These are phyloP conservation scores for Fusarium sacchari DNA, from an alignment of 2,329 filamentous ascomycete species.

Conservation along the genomic window DNA sequence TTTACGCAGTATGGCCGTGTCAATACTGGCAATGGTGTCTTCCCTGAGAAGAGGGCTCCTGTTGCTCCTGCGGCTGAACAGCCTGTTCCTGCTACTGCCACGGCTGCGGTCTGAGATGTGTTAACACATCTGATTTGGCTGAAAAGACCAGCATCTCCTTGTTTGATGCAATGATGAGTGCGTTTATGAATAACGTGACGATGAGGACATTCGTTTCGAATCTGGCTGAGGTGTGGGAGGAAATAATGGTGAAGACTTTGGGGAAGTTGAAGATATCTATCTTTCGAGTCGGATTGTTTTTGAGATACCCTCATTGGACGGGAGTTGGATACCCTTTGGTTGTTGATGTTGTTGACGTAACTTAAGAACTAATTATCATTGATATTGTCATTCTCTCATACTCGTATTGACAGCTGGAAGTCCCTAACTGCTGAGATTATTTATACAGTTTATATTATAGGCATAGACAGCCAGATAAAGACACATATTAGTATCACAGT, in stretches of 20 bases:
- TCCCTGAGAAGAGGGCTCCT: constrained; percentile 56
- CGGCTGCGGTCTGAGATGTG: constrained; percentile 21
- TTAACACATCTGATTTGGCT: not conserved
- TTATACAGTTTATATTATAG: not conserved
- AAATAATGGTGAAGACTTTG: not conserved
- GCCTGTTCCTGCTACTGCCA: constrained; percentile 9
- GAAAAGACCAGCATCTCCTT: not conserved
- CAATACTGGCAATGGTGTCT: constrained; percentile 50
- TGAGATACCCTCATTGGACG: constrained; percentile 39
- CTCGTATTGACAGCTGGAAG: not conserved
- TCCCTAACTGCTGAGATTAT: not conserved
- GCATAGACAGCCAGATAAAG: not conserved
- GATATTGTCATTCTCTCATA: not conserved
- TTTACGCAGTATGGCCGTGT: constrained; percentile 67
- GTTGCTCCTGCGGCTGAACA: constrained; percentile 12
- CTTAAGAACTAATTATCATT: constrained; percentile 29
- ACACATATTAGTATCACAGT: not conserved
- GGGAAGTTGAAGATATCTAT: not conserved
- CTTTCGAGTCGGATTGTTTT: not conserved
- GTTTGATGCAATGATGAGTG: not conserved
- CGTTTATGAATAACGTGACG: not conserved
- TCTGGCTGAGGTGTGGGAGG: not conserved
- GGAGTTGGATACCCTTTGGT: constrained; percentile 28
- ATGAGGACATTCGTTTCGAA: not conserved
- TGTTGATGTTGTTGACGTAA: not conserved